Conservation (phyloP, 2,329 filamentous ascomycete genomes). For the Phialocephala sp. region DNA sequence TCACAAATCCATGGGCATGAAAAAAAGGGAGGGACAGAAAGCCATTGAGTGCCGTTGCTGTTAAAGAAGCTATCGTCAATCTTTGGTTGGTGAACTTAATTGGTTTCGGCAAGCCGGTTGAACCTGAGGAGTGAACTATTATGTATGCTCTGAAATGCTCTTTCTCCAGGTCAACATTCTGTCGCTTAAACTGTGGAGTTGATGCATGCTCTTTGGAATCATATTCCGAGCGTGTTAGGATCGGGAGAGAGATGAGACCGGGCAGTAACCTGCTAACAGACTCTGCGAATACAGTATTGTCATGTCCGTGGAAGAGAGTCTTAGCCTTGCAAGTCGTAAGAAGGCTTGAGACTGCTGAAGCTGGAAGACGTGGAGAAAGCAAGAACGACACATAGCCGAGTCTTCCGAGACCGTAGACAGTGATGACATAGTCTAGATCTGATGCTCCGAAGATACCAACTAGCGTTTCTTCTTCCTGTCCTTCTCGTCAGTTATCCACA, state of each 20-base stretch:
- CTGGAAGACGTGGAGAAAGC: not conserved
- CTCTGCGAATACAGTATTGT: not conserved
- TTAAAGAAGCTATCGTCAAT: not conserved
- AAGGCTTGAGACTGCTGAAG: not conserved
- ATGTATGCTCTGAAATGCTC: not conserved
- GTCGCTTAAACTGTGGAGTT: slow-evolving; percentile 26
- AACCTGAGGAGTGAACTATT: not conserved
- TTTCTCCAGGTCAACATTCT: not conserved
- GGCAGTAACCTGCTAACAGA: not conserved
- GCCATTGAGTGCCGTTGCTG: not conserved
- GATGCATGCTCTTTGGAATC: slow-evolving; percentile 26
- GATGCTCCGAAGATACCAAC: not conserved
- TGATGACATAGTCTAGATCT: not conserved
- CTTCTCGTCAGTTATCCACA: not conserved
- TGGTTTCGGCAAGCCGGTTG: not conserved
- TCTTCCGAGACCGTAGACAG: not conserved
- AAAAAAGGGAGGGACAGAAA: not conserved
- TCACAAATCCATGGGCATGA: not conserved
- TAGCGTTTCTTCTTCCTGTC: not conserved
- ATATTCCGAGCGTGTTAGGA: slow-evolving; percentile 13
- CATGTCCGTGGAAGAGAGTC: not conserved
- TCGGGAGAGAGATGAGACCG: not conserved
- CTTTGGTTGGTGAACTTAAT: not conserved
- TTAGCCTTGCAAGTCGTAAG: not conserved
- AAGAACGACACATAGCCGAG: not conserved